Percentiles rank a stretch among this genome's conserved stretches.
Conservation (phyloP, 768 basidiomycete species). For the Suillus occidentalis region DNA sequence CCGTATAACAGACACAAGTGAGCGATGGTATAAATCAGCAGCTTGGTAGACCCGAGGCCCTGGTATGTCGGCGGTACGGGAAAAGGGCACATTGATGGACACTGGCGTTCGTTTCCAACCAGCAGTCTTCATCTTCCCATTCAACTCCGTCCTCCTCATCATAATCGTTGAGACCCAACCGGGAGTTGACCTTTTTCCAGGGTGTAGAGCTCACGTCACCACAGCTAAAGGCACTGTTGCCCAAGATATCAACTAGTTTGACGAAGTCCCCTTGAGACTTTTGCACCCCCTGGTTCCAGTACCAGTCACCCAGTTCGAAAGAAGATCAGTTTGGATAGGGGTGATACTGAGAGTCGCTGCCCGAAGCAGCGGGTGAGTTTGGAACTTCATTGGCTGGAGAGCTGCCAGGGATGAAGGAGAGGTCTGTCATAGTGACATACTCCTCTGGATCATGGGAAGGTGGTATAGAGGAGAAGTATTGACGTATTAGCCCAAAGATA, state of each 20-base stretch:
- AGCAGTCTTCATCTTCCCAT: too few relatives aligned
- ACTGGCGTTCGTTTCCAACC: too few relatives aligned
- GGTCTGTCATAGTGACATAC: background rate
- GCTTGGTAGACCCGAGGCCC: too few relatives aligned
- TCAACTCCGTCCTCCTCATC: too few relatives aligned
- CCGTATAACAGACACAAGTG: too few relatives aligned
- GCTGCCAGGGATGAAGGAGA: background rate
- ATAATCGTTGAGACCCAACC: too few relatives aligned
- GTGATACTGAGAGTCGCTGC: background rate
- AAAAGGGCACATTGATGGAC: too few relatives aligned
- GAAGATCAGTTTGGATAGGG: background rate
- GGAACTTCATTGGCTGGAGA: background rate
- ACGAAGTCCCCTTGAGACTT: background rate
- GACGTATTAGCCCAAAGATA: background rate
- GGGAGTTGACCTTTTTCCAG: too few relatives aligned
- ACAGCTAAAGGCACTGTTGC: background rate
- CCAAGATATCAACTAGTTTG: background rate
- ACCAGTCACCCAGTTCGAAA: background rate
- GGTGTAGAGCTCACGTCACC: too few relatives aligned
- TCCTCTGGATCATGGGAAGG: background rate
- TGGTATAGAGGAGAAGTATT: background rate
- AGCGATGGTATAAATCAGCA: too few relatives aligned
- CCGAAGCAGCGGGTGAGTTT: background rate
- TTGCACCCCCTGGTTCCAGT: background rate
- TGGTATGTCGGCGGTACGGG: too few relatives aligned